Evolutionary conservation across 2,329 filamentous ascomycete species (phyloP), one percentile per base, ranked within the genome.

Genomic region (Magnaporthales sp.): DNA sequence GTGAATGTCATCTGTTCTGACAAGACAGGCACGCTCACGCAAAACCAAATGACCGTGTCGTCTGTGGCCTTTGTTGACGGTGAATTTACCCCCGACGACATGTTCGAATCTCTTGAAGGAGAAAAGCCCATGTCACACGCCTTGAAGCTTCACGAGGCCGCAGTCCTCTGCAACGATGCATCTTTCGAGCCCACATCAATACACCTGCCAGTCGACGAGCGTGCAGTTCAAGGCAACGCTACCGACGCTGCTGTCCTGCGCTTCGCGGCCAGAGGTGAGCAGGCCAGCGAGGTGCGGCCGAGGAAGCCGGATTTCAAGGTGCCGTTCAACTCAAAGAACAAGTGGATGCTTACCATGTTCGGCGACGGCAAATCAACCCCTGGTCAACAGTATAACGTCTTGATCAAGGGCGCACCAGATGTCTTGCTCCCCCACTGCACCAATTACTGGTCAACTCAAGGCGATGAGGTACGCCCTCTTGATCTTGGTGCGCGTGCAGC

Each of bases 301-400:
- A 80, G 89, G 89, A 83, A 83, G 64, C 87, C 84, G 66, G 82
- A 84, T 1, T 92, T 87, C 70, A 86, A 90, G 66, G 79, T 91
- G 30, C 85, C 89, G 0, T 93, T 93, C 75, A 93, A 93, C 78
- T 91, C 89, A 77, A 91, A 91, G 80, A 93, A 92, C 78, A 93
- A 93, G 76, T 93, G 88, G 74, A 93, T 92, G 86, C 84, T 93
- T 66, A 83, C 86, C 46, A 83, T 88, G 0, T 84, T 89, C 64
- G 80, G 80, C 2, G 70, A 83, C 54, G 76, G 75, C 2, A 73
- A 77, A 31, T 73, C 75, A 19, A 75, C 78, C 51, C 77, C 77
- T 15, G 70, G 80, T 38, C 63, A 68, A 3, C 66, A 75, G 60
- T 71, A 79, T 0, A 77, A 89, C 0, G 77, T 93, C 58, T 90